Evolutionary conservation across 371 early-diverging fungal species (phyloP).

Genomic region (Blakeslea trispora): DNA sequence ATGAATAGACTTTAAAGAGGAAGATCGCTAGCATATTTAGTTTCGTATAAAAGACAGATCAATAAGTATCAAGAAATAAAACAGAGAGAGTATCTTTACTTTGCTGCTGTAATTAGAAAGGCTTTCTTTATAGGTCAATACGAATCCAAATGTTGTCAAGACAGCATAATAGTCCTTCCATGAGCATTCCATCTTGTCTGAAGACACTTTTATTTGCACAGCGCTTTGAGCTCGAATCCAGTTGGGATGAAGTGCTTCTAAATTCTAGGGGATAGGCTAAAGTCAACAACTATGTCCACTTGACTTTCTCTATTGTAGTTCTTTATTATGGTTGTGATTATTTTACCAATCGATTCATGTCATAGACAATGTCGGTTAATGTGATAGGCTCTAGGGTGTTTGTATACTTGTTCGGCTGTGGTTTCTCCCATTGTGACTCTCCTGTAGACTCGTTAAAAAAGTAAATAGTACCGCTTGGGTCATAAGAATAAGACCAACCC

Average conservation of each 20-base stretch:
- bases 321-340: background rate
- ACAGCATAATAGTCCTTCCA: conserved; percentile 47
- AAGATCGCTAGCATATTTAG: conserved; percentile 12
- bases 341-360: conserved; percentile 12
- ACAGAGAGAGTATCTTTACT: conserved; percentile 35
- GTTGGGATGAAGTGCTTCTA: conserved; percentile 36
- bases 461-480: conserved; percentile 45
- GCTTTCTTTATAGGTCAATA: conserved; percentile 42
- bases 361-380: conserved; percentile 1
- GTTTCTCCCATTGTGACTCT: conserved; percentile 48
- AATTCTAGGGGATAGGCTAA: conserved; percentile 23
- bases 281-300: too few relatives aligned
- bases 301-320: background rate
- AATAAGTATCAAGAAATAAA: conserved; percentile 20
- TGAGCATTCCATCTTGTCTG: conserved; percentile 33
- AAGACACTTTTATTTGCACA: conserved; percentile 44
- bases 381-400: background rate
- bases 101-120: conserved; percentile 10
- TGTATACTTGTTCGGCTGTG: background rate
- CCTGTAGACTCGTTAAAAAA: conserved; percentile 50
- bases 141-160: conserved; percentile 32
- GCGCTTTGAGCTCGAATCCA: conserved; percentile 36
- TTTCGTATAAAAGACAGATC: background rate
- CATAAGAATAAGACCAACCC: conserved; percentile 40
- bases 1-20: conserved; percentile 27